Evolutionary conservation across 208 protist species (phyloP).

Genomic region (Willaertia magna): DNA sequence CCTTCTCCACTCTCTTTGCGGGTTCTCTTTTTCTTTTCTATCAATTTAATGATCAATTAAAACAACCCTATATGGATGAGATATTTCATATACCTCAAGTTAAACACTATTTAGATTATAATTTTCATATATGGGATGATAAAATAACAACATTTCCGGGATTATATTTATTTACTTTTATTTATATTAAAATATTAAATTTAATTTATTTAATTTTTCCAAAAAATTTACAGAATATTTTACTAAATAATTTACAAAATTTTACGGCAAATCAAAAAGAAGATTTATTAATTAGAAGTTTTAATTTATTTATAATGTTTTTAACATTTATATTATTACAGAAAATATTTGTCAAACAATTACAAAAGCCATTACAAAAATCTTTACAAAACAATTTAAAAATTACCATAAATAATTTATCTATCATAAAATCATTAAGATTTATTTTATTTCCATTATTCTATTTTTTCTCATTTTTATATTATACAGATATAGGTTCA

Average conservation of each 20-base stretch:
- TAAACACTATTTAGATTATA: neutral
- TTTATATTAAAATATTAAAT: neutral
- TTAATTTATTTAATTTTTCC: too few relatives aligned
- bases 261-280: too few relatives aligned
- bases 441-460: slow-evolving; percentile 12
- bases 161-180: slow-evolving; percentile 17
- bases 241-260: too few relatives aligned
- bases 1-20: too few relatives aligned
- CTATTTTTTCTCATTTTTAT: slow-evolving; percentile 23
- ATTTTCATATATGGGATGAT: slow-evolving; percentile 20
- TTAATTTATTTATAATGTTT: slow-evolving; percentile 1
- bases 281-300: neutral
- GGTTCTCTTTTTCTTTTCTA: too few relatives aligned
- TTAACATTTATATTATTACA: neutral
- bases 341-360: too few relatives aligned
- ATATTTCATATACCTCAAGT: slow-evolving; percentile 27
- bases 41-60: too few relatives aligned
- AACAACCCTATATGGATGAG: slow-evolving; percentile 21
- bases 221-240: too few relatives aligned
- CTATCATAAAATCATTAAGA: neutral
- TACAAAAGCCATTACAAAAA: neutral
- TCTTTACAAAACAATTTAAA: too few relatives aligned
- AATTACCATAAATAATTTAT: neutral
- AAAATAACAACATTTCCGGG: slow-evolving; percentile 30
- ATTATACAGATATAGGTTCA: slow-evolving; percentile 27